A percentile compares a stretch with the other conserved stretches of the same genome.
These are phyloP conservation scores for Gymnopilus junonius DNA, from an alignment of 768 basidiomycete species.

Conservation along the genomic window DNA sequence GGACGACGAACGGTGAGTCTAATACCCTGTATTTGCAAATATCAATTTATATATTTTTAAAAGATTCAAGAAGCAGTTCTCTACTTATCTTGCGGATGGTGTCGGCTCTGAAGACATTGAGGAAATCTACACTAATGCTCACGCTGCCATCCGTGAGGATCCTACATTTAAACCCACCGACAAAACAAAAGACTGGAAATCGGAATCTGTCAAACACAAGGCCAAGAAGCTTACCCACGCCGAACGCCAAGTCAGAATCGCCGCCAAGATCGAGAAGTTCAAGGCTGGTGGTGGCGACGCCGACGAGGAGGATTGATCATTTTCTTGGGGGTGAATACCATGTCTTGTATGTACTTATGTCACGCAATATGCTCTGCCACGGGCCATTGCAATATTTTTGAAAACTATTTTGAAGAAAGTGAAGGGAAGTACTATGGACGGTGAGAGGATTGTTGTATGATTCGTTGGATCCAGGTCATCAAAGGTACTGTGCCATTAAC, in stretches of 20 bases:
- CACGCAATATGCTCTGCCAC: background rate
- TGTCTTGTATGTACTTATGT: slow-evolving; percentile 18
- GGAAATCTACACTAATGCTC: slow-evolving; percentile 91
- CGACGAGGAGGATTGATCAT: slow-evolving; percentile 65
- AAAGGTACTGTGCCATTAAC: slow-evolving; percentile 40
- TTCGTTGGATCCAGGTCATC: slow-evolving; percentile 57
- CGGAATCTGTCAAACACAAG: slow-evolving; percentile 78
- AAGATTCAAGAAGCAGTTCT: slow-evolving; percentile 97
- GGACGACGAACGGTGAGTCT: slow-evolving; percentile 88
- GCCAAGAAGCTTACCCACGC: slow-evolving; percentile 70
- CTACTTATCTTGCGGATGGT: slow-evolving; percentile 93
- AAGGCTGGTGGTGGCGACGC: slow-evolving; percentile 65
- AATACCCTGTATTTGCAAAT: background rate
- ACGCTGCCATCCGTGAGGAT: slow-evolving; percentile 95
- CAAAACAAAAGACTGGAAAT: slow-evolving; percentile 91
- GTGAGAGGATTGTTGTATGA: slow-evolving; percentile 35
- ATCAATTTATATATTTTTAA: background rate
- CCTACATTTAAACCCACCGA: slow-evolving; percentile 89
- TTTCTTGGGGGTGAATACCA: slow-evolving; percentile 13
- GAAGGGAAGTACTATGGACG: slow-evolving; percentile 2
- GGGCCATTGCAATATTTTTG: background rate
- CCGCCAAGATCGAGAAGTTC: slow-evolving; percentile 91
- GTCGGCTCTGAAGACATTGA: slow-evolving; percentile 96
- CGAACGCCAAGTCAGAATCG: slow-evolving; percentile 80
- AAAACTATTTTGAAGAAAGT: too few relatives aligned